Percentiles rank a stretch among this genome's conserved stretches.
Evolutionary conservation across 1,139 yeast species (phyloP).

Genomic region (Scheffersomyces titani): DNA sequence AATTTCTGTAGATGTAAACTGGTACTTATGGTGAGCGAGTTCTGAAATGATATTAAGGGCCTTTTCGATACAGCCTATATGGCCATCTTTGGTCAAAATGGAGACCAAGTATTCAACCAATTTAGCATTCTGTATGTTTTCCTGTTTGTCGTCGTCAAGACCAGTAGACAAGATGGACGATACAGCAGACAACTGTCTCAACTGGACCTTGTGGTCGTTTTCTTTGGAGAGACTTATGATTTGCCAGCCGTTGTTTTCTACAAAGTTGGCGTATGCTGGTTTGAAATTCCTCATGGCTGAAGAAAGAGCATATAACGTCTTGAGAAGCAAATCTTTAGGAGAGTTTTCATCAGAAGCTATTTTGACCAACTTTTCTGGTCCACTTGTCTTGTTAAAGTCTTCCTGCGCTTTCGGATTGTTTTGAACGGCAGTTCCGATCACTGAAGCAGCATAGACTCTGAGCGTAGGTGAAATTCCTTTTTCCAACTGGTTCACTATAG

Average conservation of each 20-base stretch:
- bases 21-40: conserved; percentile 44
- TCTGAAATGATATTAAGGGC: conserved; percentile 54
- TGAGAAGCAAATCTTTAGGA: conserved; percentile 46
- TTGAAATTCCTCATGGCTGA: conserved; percentile 72
- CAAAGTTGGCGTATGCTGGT: conserved; percentile 57
- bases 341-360: conserved; percentile 32
- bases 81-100: conserved; percentile 40
- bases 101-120: conserved; percentile 39
- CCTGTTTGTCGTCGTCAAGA: conserved; percentile 36
- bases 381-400: conserved; percentile 54
- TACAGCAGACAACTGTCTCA: conserved; percentile 58
- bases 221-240: conserved; percentile 19
- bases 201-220: conserved; percentile 39
- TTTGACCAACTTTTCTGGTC: conserved; percentile 46
- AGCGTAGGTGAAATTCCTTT: conserved; percentile 39
- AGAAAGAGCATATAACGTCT: conserved; percentile 77
- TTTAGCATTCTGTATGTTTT: conserved; percentile 41
- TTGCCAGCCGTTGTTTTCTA: conserved; percentile 64
- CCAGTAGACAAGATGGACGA: conserved; percentile 60
- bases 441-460: conserved; percentile 63
- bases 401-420: conserved; percentile 78
- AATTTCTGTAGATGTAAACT: conserved; percentile 52
- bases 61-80: conserved; percentile 61
- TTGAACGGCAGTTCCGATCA: conserved; percentile 90
- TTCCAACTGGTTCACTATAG: conserved; percentile 54